Percentiles rank a stretch among this genome's conserved stretches.
Evolutionary conservation across 2,329 filamentous ascomycete genomes (phyloP).

Genomic region (Sarocladiaceae sp.): DNA sequence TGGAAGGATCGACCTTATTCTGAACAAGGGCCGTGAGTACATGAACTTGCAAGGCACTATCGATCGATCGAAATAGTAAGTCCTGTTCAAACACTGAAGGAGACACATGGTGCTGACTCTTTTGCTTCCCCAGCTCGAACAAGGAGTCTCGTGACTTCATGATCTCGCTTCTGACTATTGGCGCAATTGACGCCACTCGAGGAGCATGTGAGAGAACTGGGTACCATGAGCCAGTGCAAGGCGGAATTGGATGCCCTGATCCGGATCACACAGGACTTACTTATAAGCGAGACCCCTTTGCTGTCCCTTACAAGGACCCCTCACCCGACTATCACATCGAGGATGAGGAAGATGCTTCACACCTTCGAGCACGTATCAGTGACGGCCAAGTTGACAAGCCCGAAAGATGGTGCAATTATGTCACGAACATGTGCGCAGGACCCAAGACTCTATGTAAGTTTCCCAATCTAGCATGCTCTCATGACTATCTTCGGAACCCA

Average conservation of each 20-base stretch:
- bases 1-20: background rate
- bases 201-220: background rate
- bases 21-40: background rate
- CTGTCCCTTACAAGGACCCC: background rate
- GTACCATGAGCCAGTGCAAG: background rate
- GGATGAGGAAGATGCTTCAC: background rate
- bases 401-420: background rate
- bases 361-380: background rate
- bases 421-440: background rate
- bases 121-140: background rate
- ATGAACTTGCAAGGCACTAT: background rate
- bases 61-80: background rate
- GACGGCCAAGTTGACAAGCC: background rate
- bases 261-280: background rate
- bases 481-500: no score
- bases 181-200: background rate
- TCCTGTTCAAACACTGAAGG: background rate
- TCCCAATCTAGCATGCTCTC: no score
- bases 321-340: no score
- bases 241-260: background rate
- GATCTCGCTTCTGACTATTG: background rate
- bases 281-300: background rate
- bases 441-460: background rate
- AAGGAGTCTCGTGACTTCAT: background rate
- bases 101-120: background rate